phyloP scores from a whole-genome alignment of 441 rosid genomes.

The Brassica hybrid region DNA sequence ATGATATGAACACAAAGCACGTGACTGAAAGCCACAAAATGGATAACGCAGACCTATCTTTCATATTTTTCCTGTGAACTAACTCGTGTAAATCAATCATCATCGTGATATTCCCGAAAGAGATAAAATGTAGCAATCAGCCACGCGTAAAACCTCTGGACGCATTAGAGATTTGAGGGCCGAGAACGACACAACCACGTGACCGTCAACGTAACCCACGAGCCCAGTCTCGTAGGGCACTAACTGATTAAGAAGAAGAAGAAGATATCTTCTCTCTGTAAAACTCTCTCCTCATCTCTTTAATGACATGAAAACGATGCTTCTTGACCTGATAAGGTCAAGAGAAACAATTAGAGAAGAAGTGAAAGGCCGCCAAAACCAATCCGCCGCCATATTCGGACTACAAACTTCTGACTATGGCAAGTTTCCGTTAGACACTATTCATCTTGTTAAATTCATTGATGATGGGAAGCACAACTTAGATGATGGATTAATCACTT shows the following conservation, averaged over 20 bases:
- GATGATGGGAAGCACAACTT: not conserved
- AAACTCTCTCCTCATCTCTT: slow-evolving; percentile 15
- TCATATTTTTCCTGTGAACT: not conserved
- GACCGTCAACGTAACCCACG: slow-evolving; percentile 43
- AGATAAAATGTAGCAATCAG: slow-evolving; percentile 34
- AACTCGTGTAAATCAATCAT: not conserved
- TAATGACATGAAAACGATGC: slow-evolving; percentile 32
- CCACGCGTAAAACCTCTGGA: slow-evolving; percentile 40
- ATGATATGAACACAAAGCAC: slow-evolving; percentile 38
- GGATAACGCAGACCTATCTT: slow-evolving; percentile 23
- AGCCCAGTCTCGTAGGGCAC: slow-evolving; percentile 40
- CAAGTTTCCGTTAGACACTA: not conserved
- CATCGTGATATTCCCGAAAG: slow-evolving; percentile 33
- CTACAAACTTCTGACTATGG: slow-evolving; percentile 10
- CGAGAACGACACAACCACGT: slow-evolving; percentile 40
- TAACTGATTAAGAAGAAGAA: slow-evolving; percentile 26
- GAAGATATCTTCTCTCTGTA: not conserved
- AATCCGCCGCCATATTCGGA: slow-evolving; percentile 15
- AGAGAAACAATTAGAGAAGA: not conserved
- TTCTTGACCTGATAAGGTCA: slow-evolving; percentile 27
- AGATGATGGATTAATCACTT: not conserved
- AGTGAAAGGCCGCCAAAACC: not conserved
- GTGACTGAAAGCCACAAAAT: slow-evolving; percentile 34
- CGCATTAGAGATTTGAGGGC: slow-evolving; percentile 28
- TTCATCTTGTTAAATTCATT: not conserved